Percentiles rank a stretch among this genome's conserved stretches.
Evolutionary conservation across 75 land plant species (phyloP).

Genomic region (Selaginella moellendorffii): DNA sequence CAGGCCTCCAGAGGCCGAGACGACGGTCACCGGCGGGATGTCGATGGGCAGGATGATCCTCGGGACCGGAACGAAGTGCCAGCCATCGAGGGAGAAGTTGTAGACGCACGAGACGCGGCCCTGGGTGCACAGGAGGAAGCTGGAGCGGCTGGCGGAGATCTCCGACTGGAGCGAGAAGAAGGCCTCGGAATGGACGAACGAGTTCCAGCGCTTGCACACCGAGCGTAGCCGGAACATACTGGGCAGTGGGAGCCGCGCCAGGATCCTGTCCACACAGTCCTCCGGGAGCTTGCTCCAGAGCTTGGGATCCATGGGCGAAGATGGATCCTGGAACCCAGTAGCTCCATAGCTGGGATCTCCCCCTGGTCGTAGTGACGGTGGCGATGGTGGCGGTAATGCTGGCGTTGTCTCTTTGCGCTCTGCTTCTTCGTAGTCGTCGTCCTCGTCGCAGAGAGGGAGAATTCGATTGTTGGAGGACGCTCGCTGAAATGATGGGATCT

Average conservation of each 20-base stretch:
- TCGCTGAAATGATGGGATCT: neutral
- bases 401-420: too few relatives aligned
- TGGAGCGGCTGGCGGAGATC: conserved; percentile 10
- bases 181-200: conserved; percentile 10
- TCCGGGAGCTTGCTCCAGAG: conserved; percentile 33
- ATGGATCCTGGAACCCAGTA: too few relatives aligned
- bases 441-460: neutral
- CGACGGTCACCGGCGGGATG: conserved; percentile 13
- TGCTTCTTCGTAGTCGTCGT: neutral
- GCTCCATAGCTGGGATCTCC: too few relatives aligned
- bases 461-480: neutral
- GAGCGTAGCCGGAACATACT: conserved; percentile 26
- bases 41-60: conserved; percentile 6
- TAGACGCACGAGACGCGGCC: conserved; percentile 15
- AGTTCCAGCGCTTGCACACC: conserved; percentile 29
- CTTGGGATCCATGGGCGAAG: neutral
- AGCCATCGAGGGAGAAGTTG: conserved; percentile 12
- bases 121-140: conserved; percentile 25
- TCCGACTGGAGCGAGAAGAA: conserved; percentile 9
- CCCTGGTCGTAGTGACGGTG: too few relatives aligned
- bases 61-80: conserved; percentile 16
- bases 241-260: conserved; percentile 23
- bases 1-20: conserved; percentile 25
- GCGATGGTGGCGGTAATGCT: too few relatives aligned
- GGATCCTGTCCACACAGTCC: conserved; percentile 27